phyloP scores from a whole-genome alignment of 495 filamentous ascomycete genomes.

The Penicillium bialowiezense region DNA sequence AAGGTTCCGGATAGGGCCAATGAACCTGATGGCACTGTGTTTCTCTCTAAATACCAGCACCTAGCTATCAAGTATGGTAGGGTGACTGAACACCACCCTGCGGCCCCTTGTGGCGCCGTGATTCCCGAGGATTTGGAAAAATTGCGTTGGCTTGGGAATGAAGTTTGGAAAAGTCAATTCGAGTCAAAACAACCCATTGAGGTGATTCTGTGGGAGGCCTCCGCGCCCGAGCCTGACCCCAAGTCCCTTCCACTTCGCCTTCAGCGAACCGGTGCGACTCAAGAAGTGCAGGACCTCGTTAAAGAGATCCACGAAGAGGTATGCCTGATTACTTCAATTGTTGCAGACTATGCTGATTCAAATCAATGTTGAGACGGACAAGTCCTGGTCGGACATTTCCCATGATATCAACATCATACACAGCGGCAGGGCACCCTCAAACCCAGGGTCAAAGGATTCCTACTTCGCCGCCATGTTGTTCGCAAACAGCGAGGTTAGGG shows the following conservation, averaged over 20 bases:
- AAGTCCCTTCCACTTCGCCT: slow-evolving; percentile 1
- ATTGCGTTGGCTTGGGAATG: not conserved
- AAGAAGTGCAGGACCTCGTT: slow-evolving; percentile 8
- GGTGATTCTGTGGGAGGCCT: slow-evolving; percentile 14
- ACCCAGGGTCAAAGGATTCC: slow-evolving; percentile 7
- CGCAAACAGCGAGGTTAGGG: slow-evolving; percentile 8
- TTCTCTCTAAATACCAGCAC: slow-evolving; percentile 12
- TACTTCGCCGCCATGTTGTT: slow-evolving; percentile 16
- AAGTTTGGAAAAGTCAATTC: not conserved
- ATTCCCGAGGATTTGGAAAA: slow-evolving; percentile 10
- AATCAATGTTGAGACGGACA: slow-evolving; percentile 1
- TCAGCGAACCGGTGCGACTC: slow-evolving; percentile 6
- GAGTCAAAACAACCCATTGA: slow-evolving; percentile 7
- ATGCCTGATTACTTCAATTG: not conserved
- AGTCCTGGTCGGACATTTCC: slow-evolving; percentile 9
- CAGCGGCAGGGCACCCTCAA: not conserved
- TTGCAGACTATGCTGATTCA: not conserved
- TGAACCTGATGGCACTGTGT: slow-evolving; percentile 13
- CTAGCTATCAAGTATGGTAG: slow-evolving; percentile 15
- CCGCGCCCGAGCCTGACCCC: not conserved
- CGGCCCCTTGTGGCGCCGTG: slow-evolving; percentile 9
- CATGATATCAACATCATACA: slow-evolving; percentile 4
- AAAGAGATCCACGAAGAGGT: slow-evolving; percentile 11
- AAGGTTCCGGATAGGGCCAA: slow-evolving; percentile 5
- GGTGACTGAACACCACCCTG: slow-evolving; percentile 10